Percentiles rank a stretch among this genome's conserved stretches.
phyloP scores from a whole-genome alignment of 495 filamentous ascomycete species.

The Trypethelium eluteriae region DNA sequence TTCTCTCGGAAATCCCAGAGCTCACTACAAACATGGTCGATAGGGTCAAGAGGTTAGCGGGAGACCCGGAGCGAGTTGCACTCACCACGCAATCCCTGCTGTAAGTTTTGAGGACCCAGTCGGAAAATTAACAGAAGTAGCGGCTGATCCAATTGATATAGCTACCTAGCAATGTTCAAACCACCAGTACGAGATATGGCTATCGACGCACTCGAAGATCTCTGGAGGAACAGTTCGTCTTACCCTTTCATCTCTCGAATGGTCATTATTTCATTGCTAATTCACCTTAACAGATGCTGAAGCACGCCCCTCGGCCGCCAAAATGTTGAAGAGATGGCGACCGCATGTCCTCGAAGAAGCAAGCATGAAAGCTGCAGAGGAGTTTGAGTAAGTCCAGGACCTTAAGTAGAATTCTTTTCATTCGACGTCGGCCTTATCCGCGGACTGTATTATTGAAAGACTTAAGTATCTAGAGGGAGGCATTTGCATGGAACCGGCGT shows the following conservation, averaged over 20 bases:
- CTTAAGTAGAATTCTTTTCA: not conserved
- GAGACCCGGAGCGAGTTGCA: slow-evolving; percentile 73
- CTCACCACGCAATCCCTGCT: slow-evolving; percentile 54
- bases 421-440: not conserved
- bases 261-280: slow-evolving; percentile 12
- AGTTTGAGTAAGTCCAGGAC: slow-evolving; percentile 10
- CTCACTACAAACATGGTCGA: slow-evolving; percentile 61
- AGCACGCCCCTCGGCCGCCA: slow-evolving; percentile 38
- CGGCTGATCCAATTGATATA: slow-evolving; percentile 26
- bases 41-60: slow-evolving; percentile 70
- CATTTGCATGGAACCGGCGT: slow-evolving; percentile 4
- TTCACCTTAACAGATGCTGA: slow-evolving; percentile 38
- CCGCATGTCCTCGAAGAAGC: slow-evolving; percentile 39
- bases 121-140: slow-evolving; percentile 39
- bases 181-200: slow-evolving; percentile 75
- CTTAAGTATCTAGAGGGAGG: not conserved
- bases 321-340: slow-evolving; percentile 44
- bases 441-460: slow-evolving; percentile 7
- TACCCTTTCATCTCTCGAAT: not conserved
- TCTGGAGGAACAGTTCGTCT: slow-evolving; percentile 71
- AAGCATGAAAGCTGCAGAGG: slow-evolving; percentile 12
- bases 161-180: slow-evolving; percentile 68
- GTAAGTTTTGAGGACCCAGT: slow-evolving; percentile 37
- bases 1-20: slow-evolving; percentile 84
- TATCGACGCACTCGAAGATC: slow-evolving; percentile 72